Evolutionary conservation across 495 filamentous ascomycete species (phyloP).

Genomic region (Monascus purpureus): DNA sequence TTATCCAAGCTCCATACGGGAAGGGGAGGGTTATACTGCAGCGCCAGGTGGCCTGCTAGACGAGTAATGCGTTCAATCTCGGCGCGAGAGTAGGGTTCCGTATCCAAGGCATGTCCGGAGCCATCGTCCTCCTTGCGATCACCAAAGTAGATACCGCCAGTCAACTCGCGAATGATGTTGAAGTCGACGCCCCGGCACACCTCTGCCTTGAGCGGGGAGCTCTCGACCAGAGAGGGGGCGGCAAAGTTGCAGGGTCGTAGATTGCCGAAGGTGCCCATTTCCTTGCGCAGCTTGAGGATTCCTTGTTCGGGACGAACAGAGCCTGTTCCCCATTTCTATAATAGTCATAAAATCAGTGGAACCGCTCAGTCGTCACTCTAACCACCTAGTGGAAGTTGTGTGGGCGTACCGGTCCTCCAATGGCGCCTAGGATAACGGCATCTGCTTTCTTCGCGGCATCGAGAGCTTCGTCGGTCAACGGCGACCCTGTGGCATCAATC

Average conservation of each 20-base stretch:
- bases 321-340: constrained; percentile 84
- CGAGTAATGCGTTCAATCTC: constrained; percentile 88
- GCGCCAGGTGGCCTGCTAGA: constrained; percentile 69
- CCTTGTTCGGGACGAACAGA: constrained; percentile 88
- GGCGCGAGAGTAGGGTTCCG: constrained; percentile 71
- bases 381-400: no score
- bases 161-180: constrained; percentile 88
- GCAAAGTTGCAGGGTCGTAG: constrained; percentile 96
- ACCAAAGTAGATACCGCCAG: constrained; percentile 94
- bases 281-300: constrained; percentile 82
- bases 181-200: constrained; percentile 85
- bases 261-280: constrained; percentile 91
- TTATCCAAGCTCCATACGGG: constrained; percentile 89
- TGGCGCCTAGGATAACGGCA: constrained; percentile 85
- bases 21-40: constrained; percentile 62
- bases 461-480: constrained; percentile 77
- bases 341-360: no score
- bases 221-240: constrained; percentile 71
- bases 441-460: constrained; percentile 77
- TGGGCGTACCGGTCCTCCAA: constrained; percentile 68
- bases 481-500: constrained; percentile 65
- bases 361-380: no score
- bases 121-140: constrained; percentile 74
- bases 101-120: constrained; percentile 68
- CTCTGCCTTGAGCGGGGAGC: constrained; percentile 76